Evolutionary conservation across 495 filamentous ascomycete genomes (phyloP), one percentile per base, ranked within the genome.

Genomic region (Aspergillus cristatus): DNA sequence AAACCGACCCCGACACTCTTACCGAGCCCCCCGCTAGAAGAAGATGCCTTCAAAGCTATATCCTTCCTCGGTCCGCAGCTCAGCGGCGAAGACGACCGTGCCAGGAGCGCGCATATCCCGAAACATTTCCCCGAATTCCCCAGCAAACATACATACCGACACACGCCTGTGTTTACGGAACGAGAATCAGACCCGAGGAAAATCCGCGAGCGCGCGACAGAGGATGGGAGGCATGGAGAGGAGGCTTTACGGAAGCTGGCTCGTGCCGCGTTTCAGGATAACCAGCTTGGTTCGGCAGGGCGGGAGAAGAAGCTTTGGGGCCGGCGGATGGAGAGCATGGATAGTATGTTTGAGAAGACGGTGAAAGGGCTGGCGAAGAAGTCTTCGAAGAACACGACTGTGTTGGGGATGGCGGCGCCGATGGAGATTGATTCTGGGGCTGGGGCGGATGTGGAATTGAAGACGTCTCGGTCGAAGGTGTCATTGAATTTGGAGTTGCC

Each of bases 161-260:
- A 70, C 22, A 86, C 82, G 1, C 67, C 79, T 2, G 75, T 83
- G 7, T 82, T 74, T 43, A 72, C 77, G 1, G 65, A 73, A 31
- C 70, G 82, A 32, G 79, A 83, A 34, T 72, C 62, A 15, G 82
- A 88, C 53, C 78, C 82, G 1, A 65, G 81, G 31, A 76, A 74
- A 52, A 80, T 88, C 36, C 67, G 84, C 11, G 84, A 88, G 53
- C 71, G 65, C 17, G 82, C 82, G 3, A 82, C 81, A 3, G 74
- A 82, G 53, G 79, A 85, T 47, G 82, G 83, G 14, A 65, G 83
- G 18, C 60, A 81, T 40, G 84, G 79, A 1, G 84, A 89, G 60
- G 75, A 84, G 43, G 82, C 82, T 14, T 51, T 89, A 37, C 67
- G 84, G 28, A 79, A 76, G 46, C 60, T 88, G 32, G 74, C 81